Evolutionary conservation across 768 basidiomycete genomes (phyloP).

Genomic region (Tricholoma matsutake): DNA sequence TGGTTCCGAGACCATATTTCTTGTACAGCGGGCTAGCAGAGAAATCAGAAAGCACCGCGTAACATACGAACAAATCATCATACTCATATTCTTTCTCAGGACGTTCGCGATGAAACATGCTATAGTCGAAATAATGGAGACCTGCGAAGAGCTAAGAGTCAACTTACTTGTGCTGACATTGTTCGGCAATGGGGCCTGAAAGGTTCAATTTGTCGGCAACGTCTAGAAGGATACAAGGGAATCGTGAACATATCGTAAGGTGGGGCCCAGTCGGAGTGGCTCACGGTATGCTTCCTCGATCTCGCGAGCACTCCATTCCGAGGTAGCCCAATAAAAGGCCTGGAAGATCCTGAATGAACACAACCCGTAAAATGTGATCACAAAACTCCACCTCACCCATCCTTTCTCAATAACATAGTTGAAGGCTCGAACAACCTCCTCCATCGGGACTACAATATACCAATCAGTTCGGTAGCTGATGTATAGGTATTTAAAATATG

Average conservation of each 20-base stretch:
- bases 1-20: constrained; percentile 66
- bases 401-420: constrained; percentile 73
- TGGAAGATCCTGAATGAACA: constrained; percentile 14
- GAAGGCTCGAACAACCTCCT: constrained; percentile 80
- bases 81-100: constrained; percentile 80
- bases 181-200: constrained; percentile 70
- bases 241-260: not conserved
- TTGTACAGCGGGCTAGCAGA: constrained; percentile 52
- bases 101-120: constrained; percentile 74
- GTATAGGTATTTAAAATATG: not conserved
- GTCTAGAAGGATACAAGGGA: constrained; percentile 33
- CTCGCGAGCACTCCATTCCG: constrained; percentile 64
- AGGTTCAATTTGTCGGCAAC: constrained; percentile 66
- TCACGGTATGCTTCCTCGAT: constrained; percentile 56
- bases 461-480: not conserved
- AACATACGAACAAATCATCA: constrained; percentile 12
- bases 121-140: constrained; percentile 24
- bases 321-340: constrained; percentile 71
- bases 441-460: constrained; percentile 49
- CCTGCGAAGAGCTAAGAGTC: not conserved
- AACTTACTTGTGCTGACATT: constrained; percentile 66
- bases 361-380: not conserved
- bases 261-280: constrained; percentile 8
- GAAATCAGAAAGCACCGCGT: not conserved
- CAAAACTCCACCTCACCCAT: constrained; percentile 40